Base-by-base conservation (phyloP, 208 protist genomes). In the Trypanosoma boissoni region DNA sequence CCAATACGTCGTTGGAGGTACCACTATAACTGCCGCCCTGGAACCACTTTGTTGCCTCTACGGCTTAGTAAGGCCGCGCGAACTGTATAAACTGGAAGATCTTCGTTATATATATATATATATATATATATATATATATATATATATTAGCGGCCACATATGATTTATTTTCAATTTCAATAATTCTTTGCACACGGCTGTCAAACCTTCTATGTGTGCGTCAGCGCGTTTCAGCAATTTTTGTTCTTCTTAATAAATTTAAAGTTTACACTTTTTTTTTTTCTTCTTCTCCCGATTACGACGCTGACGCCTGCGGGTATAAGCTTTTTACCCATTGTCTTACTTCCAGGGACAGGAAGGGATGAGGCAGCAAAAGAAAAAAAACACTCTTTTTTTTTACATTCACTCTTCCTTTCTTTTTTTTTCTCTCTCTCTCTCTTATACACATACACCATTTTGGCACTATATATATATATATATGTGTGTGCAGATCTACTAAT, bases 41-140 rank as follows among this genome's bases (percentile, higher is more conserved):
- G 72, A 10, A 78, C 72, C 5, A 71, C 62, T 20, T 53, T 78
- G 2, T 61, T 78, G 34, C 72, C 72, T 14, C 62, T 63, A 26
- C 59, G 72, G 21, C 51, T 74, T 3, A 73, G 57, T 41, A 64
- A 69, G 44, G 14, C 39, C 7, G 26, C 32, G 16, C 53, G 56
- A 1, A 7, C 37, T 21, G 9, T 50, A 20, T 58, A 10, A n/a
- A n/a, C n/a, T 24, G 27, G 12, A 29, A 52, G 51, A 12, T 29
- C 26, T 9, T 58, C 16, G 6, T 52, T 34, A 34, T 18, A 27
- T 1, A 4, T 21, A 34, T 12, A 2, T 32, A 34, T 52, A 5
- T 34, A 21, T 34, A 1, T n/a, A n/a, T n/a, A n/a, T n/a, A n/a
- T n/a, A n/a, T n/a, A n/a, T n/a, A n/a, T n/a, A n/a, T n/a, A n/a